Evolutionary conservation across 2,329 filamentous ascomycete genomes (phyloP), one percentile per base, ranked within the genome.

Genomic region (Diplodia seriata): DNA sequence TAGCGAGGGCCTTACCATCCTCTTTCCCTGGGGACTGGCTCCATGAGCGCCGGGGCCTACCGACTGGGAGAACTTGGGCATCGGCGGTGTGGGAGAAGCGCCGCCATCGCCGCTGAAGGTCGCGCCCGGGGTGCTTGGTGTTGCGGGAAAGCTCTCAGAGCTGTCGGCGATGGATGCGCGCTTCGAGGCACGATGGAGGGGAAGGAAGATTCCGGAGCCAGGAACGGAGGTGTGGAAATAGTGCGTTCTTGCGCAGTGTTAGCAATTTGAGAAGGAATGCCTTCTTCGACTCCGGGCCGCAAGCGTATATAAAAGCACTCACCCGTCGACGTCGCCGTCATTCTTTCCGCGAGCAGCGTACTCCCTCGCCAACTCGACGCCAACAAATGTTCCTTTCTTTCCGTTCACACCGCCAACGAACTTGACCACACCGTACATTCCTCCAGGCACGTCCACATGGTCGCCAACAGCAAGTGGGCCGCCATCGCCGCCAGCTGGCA

Each of bases 251-350:
- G 63, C 20, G 53, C 31, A 18, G 33, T 31, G 43, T 51, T 54
- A 63, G 38, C 64, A 47, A 33, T 50, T 12, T 38, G 36, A 59
- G 43, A 38, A 11, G 47, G 50, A 56, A 64, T 63, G 59, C 23
- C n/a, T 38, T 36, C 7, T 26, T 63, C 43, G 43, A 6, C 36
- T 36, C 14, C 11, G 15, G 15, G 29, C 40, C n/a, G 36, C 67
- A 26, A 11, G 29, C 23, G 23, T 23, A 18, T 29, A 31, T 29
- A 63, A 51, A 23, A 36, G 14, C 26, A 76, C 87, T 80, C 85
- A 94, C 92, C 94, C 95, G 73, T 98, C 94, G 66, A 98, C 95
- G 78, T 97, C 94, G 71, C 95, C 95, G 74, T 87, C 96, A 76
- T 99, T 99, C 84, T 99, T 99, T 40, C 95, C 95, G 76, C 91